A percentile compares a stretch with the other conserved stretches of the same genome.
Conservation (phyloP, 306 rosid genomes). For the Prunus mira region DNA sequence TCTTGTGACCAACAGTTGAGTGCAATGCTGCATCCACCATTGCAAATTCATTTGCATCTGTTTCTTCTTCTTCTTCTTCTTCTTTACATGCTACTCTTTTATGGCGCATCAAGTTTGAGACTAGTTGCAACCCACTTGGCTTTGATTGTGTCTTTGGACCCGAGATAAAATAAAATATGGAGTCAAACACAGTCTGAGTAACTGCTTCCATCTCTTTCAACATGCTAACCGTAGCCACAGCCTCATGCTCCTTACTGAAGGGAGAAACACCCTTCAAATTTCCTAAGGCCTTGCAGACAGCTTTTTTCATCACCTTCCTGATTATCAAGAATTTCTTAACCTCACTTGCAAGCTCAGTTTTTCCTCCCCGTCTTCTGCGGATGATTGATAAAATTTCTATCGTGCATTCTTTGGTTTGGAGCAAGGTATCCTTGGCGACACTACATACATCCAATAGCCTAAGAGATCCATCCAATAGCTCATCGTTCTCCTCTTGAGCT, state of each 20-base stretch:
- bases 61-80: slow-evolving; percentile 8
- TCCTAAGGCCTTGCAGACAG: neutral
- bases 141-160: no score
- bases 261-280: no score
- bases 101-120: no score
- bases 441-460: no score
- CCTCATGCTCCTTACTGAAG: no score
- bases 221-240: neutral
- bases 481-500: no score
- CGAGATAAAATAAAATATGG: no score
- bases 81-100: neutral
- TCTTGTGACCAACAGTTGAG: no score
- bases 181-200: neutral
- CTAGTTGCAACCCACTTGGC: no score
- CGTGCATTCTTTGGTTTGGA: slow-evolving; percentile 19
- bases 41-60: slow-evolving; percentile 15
- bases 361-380: slow-evolving; percentile 7
- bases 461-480: no score
- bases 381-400: slow-evolving; percentile 26
- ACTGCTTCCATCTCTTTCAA: slow-evolving; percentile 23
- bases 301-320: no score
- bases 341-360: no score
- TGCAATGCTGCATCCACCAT: neutral
- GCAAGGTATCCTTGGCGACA: slow-evolving; percentile 16
- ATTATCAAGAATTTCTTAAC: neutral